phyloP scores from a whole-genome alignment of 2,329 filamentous ascomycete species.

The Thermochaetoides dissita region DNA sequence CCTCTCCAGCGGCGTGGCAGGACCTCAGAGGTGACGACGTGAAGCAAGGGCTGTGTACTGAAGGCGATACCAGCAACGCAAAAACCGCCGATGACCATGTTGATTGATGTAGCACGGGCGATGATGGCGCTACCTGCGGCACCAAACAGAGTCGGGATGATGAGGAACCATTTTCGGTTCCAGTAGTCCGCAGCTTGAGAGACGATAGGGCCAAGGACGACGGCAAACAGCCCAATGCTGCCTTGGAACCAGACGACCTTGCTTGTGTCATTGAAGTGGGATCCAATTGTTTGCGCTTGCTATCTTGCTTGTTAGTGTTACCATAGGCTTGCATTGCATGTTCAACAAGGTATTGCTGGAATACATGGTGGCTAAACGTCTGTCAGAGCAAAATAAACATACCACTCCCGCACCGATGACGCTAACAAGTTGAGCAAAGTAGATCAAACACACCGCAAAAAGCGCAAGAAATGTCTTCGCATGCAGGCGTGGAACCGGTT shows the following conservation, averaged over 20 bases:
- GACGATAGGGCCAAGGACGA: slow-evolving; percentile 18
- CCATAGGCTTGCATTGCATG: no score
- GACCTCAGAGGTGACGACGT: slow-evolving; percentile 26
- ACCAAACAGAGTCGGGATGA: slow-evolving; percentile 21
- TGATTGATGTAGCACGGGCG: slow-evolving; percentile 21
- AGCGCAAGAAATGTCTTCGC: slow-evolving; percentile 18
- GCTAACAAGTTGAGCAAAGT: slow-evolving; percentile 22
- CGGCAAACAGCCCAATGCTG: slow-evolving; percentile 1
- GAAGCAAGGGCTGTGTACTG: slow-evolving; percentile 25
- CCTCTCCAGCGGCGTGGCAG: slow-evolving; percentile 23
- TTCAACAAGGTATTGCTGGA: no score
- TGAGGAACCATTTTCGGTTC: slow-evolving; percentile 28
- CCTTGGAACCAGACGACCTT: slow-evolving; percentile 20
- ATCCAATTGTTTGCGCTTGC: slow-evolving; percentile 22
- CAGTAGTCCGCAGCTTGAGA: slow-evolving; percentile 29
- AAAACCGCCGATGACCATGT: slow-evolving; percentile 25
- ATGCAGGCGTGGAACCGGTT: slow-evolving; percentile 6
- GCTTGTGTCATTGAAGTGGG: slow-evolving; percentile 14
- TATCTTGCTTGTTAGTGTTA: slow-evolving; percentile 3
- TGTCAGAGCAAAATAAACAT: slow-evolving; percentile 7
- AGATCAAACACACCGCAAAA: slow-evolving; percentile 22
- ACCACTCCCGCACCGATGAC: slow-evolving; percentile 24
- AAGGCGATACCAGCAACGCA: slow-evolving; percentile 22
- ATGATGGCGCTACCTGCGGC: slow-evolving; percentile 24
- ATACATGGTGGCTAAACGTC: background rate